These are phyloP conservation scores for Tetrapisispora taiwanensis DNA, from an alignment of 805 yeast species.

Conservation along the genomic window DNA sequence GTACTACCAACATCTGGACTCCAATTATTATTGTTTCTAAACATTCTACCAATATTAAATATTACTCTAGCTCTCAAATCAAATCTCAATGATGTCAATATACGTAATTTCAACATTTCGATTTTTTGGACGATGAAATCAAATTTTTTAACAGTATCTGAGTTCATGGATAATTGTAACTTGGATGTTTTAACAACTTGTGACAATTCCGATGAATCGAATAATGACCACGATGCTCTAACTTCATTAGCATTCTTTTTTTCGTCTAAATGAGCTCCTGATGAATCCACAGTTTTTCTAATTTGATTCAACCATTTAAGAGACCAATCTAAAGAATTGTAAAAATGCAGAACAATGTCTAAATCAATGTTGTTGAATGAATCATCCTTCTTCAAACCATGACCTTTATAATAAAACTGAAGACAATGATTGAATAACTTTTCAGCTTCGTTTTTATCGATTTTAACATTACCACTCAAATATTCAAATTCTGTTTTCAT, in stretches of 20 bases:
- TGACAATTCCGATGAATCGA: conserved; percentile 25
- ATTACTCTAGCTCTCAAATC: conserved; percentile 24
- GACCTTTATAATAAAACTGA: conserved; percentile 21
- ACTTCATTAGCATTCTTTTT: conserved; percentile 24
- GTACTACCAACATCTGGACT: conserved; percentile 23
- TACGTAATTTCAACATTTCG: conserved; percentile 9
- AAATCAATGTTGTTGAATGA: conserved; percentile 44
- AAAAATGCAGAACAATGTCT: conserved; percentile 41
- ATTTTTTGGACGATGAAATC: conserved; percentile 14
- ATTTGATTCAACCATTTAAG: conserved; percentile 50
- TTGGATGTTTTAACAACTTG: conserved; percentile 9
- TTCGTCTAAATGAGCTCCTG: conserved; percentile 1
- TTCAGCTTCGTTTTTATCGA: conserved; percentile 22
- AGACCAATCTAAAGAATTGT: conserved; percentile 48
- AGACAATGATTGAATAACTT: conserved; percentile 23
- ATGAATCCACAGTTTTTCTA: conserved; percentile 31
- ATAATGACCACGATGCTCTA: conserved; percentile 33
- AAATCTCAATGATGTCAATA: conserved; percentile 21
- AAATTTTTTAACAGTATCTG: conserved; percentile 12
- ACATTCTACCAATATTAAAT: conserved; percentile 20
- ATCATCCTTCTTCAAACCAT: conserved; percentile 37
- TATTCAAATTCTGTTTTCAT: conserved; percentile 26
- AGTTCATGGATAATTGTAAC: conserved; percentile 15
- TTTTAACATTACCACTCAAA: conserved; percentile 14
- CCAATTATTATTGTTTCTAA: conserved; percentile 22